Conservation (phyloP, 2,329 filamentous ascomycete species). For the Graphilbum fragrans region DNA sequence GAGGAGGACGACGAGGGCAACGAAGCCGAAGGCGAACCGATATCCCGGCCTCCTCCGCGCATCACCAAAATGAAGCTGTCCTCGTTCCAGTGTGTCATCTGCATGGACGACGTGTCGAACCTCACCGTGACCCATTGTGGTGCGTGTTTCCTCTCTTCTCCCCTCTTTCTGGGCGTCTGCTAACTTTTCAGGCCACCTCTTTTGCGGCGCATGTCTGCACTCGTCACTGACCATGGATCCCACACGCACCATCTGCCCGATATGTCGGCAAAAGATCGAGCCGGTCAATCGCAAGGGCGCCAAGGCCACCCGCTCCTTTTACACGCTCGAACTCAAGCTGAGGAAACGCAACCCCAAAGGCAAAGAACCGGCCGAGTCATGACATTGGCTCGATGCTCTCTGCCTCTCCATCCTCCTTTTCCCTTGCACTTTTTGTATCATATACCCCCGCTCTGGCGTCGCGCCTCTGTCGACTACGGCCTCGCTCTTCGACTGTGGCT, state of each 20-base stretch:
- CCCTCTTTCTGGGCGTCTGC: conserved; percentile 2
- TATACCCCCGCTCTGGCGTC: no score
- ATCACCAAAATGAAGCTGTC: conserved; percentile 40
- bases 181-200: conserved; percentile 43
- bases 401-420: not conserved
- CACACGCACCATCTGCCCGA: conserved; percentile 47
- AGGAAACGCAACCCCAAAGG: conserved; percentile 44
- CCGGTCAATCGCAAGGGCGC: conserved; percentile 16
- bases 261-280: conserved; percentile 49
- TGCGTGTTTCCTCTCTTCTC: conserved; percentile 24
- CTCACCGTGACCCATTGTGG: conserved; percentile 56
- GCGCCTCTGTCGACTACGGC: no score
- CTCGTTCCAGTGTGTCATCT: conserved; percentile 53
- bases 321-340: conserved; percentile 49
- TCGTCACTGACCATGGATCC: conserved; percentile 44
- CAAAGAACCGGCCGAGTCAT: conserved; percentile 22
- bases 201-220: conserved; percentile 51
- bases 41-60: no score
- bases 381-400: not conserved
- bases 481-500: no score
- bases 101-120: conserved; percentile 48
- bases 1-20: not conserved
- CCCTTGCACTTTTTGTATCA: no score
- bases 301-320: conserved; percentile 37
- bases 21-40: not conserved